Conservation (phyloP, 805 yeast genomes). For the Starmerella powellii region DNA sequence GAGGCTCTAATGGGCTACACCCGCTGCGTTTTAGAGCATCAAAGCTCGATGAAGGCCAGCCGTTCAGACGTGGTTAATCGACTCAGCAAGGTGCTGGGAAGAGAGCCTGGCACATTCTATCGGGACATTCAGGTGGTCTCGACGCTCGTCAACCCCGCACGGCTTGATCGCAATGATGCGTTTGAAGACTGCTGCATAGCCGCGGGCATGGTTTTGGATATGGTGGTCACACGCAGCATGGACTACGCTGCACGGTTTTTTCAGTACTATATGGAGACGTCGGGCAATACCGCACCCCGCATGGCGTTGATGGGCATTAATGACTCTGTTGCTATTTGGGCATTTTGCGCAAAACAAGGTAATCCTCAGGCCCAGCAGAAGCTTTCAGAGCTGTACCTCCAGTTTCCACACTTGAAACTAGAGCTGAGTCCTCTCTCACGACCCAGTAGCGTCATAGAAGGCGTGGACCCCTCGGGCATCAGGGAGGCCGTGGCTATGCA, state of each 20-base stretch:
- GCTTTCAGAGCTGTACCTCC: slow-evolving; percentile 22
- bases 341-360: slow-evolving; percentile 24
- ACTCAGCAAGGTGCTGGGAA: slow-evolving; percentile 24
- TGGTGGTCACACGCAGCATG: slow-evolving; percentile 21
- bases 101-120: slow-evolving; percentile 27
- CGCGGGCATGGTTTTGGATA: slow-evolving; percentile 22
- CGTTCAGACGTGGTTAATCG: slow-evolving; percentile 29
- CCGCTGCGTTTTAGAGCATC: slow-evolving; percentile 4
- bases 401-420: slow-evolving; percentile 18
- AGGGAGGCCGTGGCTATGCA: slow-evolving; percentile 21
- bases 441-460: slow-evolving; percentile 19
- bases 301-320: slow-evolving; percentile 23
- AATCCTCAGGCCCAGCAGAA: slow-evolving; percentile 21
- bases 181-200: slow-evolving; percentile 31
- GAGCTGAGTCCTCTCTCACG: slow-evolving; percentile 22
- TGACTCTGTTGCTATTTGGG: slow-evolving; percentile 24
- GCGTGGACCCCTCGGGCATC: slow-evolving; percentile 12
- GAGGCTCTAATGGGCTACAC: slow-evolving; percentile 15
- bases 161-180: slow-evolving; percentile 27
- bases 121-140: slow-evolving; percentile 30
- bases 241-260: slow-evolving; percentile 24
- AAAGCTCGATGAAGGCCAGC: slow-evolving; percentile 8
- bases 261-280: slow-evolving; percentile 22
- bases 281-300: slow-evolving; percentile 13
- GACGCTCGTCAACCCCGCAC: slow-evolving; percentile 26